Evolutionary conservation across 1,284 basidiomycete species (phyloP), one percentile per base, ranked within the genome.

Genomic region (Coniophora puteana): DNA sequence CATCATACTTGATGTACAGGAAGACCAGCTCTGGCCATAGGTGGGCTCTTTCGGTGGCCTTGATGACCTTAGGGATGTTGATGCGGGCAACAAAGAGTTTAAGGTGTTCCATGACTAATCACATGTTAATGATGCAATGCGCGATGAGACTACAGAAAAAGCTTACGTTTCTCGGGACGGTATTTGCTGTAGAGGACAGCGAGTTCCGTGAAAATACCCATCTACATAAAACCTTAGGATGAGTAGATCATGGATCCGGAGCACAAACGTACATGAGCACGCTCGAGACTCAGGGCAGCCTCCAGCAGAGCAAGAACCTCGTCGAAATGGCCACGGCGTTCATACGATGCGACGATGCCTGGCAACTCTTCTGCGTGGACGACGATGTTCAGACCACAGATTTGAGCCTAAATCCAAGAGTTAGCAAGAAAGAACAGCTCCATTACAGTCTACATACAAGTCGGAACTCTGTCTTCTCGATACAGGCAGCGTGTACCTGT

Each of bases 1-100:
- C 88, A 61, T 96, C 95, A 59, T 99, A 99, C 68, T 96, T 96
- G 70, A 97, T 86, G 68, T 98, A 98, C 39, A 98, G 70, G 79
- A 94, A 99, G 34, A 99, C 95, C 14, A 98, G 80, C 62, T 99
- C 96, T n/a, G 93, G 85, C 95, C 96, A 99, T 41, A 99, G 81
- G 54, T 99, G 95, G n/a, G 91, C 93, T 57, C 89, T 88, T 67
- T 98, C 93, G 5, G 93, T 80, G 10, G 92, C 91, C 67, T 87
- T 89, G 72, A 99, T 94, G 57, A 97, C 93, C 69, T 88, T 86
- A 36, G 89, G 85, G 52, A 98, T 93, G 66, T 98, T 99, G 76
- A 95, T 93, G 44, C 96, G 89, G 36, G 93, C 88, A 56, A 96
- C 95, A 68, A 97, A 99, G 35, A 98, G 78, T 67, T 95, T 98